phyloP scores from a whole-genome alignment of 306 rosid species.

The Rosa multiflora region DNA sequence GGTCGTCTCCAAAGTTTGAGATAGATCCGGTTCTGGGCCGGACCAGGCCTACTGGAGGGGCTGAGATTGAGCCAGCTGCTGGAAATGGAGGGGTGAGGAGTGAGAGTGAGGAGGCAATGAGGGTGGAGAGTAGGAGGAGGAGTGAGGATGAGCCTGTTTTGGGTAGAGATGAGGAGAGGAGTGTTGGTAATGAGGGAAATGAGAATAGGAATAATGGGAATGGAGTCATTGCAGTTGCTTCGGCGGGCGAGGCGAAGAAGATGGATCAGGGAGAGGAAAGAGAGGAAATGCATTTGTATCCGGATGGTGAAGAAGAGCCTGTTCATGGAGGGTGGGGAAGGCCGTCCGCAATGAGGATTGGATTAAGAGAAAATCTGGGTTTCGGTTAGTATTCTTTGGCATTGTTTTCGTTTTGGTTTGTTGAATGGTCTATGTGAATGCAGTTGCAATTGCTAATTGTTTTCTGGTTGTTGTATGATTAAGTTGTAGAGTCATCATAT shows the following conservation, averaged over 20 bases:
- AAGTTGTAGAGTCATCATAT: not conserved
- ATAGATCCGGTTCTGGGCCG: slow-evolving; percentile 78
- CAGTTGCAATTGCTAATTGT: not conserved
- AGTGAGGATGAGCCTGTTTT: slow-evolving; percentile 37
- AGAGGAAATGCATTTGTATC: slow-evolving; percentile 35
- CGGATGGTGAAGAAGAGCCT: slow-evolving; percentile 50
- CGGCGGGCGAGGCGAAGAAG: slow-evolving; percentile 40
- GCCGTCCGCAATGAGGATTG: slow-evolving; percentile 54
- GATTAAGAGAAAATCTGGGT: slow-evolving; percentile 70
- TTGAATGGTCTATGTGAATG: slow-evolving; percentile 4
- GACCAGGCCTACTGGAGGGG: slow-evolving; percentile 45
- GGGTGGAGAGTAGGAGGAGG: slow-evolving; percentile 37
- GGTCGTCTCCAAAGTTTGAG: slow-evolving; percentile 79
- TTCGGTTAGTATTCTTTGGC: slow-evolving; percentile 51
- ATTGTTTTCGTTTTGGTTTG: slow-evolving; percentile 1
- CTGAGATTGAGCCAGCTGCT: slow-evolving; percentile 60
- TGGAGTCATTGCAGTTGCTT: slow-evolving; percentile 42
- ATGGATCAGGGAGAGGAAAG: slow-evolving; percentile 34
- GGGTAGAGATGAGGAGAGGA: slow-evolving; percentile 40
- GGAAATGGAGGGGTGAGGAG: slow-evolving; percentile 36
- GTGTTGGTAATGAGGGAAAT: slow-evolving; percentile 38
- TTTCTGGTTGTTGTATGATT: not conserved
- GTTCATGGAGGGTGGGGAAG: slow-evolving; percentile 45
- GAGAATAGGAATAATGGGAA: slow-evolving; percentile 34
- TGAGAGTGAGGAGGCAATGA: slow-evolving; percentile 37